Percentiles rank a stretch among this genome's conserved stretches.
phyloP scores from a whole-genome alignment of 139 green algal species.

The Picochlorum sp. region DNA sequence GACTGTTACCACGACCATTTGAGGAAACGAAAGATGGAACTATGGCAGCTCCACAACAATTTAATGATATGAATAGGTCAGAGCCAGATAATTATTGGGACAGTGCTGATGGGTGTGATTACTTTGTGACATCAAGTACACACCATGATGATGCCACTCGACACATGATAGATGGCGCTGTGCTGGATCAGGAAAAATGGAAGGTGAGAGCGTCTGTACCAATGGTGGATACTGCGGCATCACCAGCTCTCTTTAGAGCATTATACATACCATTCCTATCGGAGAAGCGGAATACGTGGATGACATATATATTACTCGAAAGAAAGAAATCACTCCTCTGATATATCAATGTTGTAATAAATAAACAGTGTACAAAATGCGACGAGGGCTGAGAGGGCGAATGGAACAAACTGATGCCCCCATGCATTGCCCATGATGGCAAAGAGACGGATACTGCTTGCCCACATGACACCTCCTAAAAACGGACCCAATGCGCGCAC shows the following conservation, averaged over 20 bases:
- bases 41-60: conserved; percentile 29
- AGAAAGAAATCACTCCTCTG: conserved; percentile 3
- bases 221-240: conserved; percentile 30
- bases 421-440: not conserved
- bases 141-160: not conserved
- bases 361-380: conserved; percentile 13
- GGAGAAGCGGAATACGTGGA: conserved; percentile 1
- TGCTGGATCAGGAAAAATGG: conserved; percentile 15
- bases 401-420: conserved; percentile 54
- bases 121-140: conserved; percentile 24
- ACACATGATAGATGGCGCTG: not conserved
- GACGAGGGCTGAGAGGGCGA: conserved; percentile 26
- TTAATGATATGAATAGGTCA: conserved; percentile 52
- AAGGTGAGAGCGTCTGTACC: conserved; percentile 6
- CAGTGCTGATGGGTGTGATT: conserved; percentile 19
- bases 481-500: conserved; percentile 48
- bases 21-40: conserved; percentile 37
- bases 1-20: conserved; percentile 42
- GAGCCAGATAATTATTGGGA: conserved; percentile 35
- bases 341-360: conserved; percentile 10
- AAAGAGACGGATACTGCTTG: conserved; percentile 22
- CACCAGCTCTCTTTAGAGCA: conserved; percentile 27
- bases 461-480: conserved; percentile 52
- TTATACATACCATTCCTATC: conserved; percentile 48
- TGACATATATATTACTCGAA: conserved; percentile 32